Base-by-base conservation (phyloP, 805 yeast genomes). In the Lipomyces japonicus region DNA sequence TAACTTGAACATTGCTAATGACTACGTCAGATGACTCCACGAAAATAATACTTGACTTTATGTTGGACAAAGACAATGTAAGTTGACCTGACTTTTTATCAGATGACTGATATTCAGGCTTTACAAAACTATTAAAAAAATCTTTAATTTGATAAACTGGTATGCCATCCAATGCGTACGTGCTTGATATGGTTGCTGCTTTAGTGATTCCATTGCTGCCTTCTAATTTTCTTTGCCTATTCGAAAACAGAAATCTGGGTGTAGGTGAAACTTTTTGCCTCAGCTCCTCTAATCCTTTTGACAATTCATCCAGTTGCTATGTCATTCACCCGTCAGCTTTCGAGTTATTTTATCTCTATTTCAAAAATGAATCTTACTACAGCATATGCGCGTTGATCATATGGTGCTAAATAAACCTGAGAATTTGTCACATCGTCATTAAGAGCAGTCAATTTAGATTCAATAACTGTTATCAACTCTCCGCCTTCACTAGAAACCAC, bases 381-480 rank as follows among this genome's bases (percentile, higher is more conserved):
- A 3, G 57, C 43, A 28, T 54, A 54, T 18, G 30, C n/a, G 9
- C 56, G 44, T 44, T 54, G 58, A 36, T 54, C 58, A 37, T 54
- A 54, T 3, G 51, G 48, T 10, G 53, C 42, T 21, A 54, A 48
- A n/a, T 44, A 51, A 3, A 42, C 48, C 4, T 26, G 23, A 9
- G 58, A 52, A 18, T 39, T 36, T 2, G 30, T 14, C n/a, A 47
- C 57, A 12, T 47, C 53, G 4, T 30, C 25, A 7, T 10, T 21
- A 16, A 54, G 32, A 2, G 36, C 4, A 7, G 34, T 41, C 9
- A 54, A 42, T 19, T 19, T 16, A 6, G 30, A 10, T 14, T 48
- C 47, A n/a, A 46, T 39, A 12, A 21, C 14, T 3, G 22, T 34
- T 19, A 46, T 21, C 16, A 25, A 21, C 10, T 30, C 46, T 2